Evolutionary conservation across 169 alveolate species (phyloP), one percentile per base, ranked within the genome.

Genomic region (Eimeria praecox): DNA sequence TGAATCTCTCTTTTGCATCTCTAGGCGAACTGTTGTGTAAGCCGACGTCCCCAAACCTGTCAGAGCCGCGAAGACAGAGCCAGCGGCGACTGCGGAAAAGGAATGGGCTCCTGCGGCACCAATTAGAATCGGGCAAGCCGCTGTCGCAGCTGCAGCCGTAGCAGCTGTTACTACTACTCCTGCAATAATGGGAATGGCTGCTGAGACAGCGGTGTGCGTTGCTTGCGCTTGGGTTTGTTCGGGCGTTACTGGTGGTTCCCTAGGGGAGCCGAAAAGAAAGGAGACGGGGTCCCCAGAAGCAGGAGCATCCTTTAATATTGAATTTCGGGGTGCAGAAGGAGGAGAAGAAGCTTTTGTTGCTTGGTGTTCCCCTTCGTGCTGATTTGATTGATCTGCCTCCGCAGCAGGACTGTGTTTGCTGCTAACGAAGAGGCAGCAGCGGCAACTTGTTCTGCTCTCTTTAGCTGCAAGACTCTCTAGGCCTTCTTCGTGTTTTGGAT

Each of bases 41-140:
- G 85, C 85, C 30, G 85, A 73, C 40, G 85, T 54, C 30, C 56
- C 85, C 54, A 73, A 73, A 40, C 85, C 85, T 30, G 85, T 27
- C 27, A 73, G 85, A 73, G 85, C 85, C 6, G 85, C 85, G 2
- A 73, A 73, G 85, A 73, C 2, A 14, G 85, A 38, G 46, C 85
- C 52, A 16, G 85, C 30, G 54, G 85, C 49, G 56, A 73, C 85
- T 0, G 54, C 54, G 33, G 8, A 16, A 18, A 73, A 73, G 85
- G 85, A 73, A 40, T 73, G 85, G 54, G 54, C 18, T 38, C 85
- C 85, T 0, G 54, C 85, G 9, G 54, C 85, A 30, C 54, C 85
- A 4, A 73, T 35, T 35, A 73, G 85, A 20, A 73, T 20, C 46
- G 85, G 85, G 85, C 54, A 73, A 18, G 85, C 85, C 9, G 85